phyloP scores from a whole-genome alignment of 306 rosid genomes.

The Citrullus amarus region DNA sequence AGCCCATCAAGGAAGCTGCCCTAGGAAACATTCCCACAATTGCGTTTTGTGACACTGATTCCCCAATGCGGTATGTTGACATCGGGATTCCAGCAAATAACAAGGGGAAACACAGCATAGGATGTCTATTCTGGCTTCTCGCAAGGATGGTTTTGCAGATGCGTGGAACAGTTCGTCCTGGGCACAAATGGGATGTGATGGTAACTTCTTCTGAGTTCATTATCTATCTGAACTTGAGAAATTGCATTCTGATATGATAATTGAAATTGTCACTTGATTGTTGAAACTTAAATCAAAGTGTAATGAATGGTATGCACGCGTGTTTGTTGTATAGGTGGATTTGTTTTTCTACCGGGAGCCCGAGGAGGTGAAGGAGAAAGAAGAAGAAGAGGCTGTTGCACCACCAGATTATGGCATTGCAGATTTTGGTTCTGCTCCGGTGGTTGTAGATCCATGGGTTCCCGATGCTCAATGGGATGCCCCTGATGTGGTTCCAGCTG shows the following conservation, averaged over 20 bases:
- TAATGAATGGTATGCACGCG: neutral
- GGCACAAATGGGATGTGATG: constrained; percentile 85
- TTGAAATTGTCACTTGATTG: neutral
- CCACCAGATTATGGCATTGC: constrained; percentile 44
- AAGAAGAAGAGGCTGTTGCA: constrained; percentile 50
- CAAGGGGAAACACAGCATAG: constrained; percentile 87
- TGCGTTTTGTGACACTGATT: constrained; percentile 89
- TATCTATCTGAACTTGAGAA: neutral
- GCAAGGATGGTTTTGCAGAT: constrained; percentile 92
- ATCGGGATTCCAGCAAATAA: constrained; percentile 92
- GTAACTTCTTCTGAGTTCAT: constrained; percentile 17
- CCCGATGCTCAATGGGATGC: constrained; percentile 28
- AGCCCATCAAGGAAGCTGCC: constrained; percentile 91
- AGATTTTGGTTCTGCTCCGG: constrained; percentile 28
- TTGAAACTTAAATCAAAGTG: neutral
- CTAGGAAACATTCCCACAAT: constrained; percentile 88
- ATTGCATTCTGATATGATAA: neutral
- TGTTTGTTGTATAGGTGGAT: constrained; percentile 46
- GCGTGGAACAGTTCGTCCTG: constrained; percentile 64
- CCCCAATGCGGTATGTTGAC: constrained; percentile 76
- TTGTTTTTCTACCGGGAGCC: constrained; percentile 86
- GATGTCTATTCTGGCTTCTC: constrained; percentile 77
- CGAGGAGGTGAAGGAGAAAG: constrained; percentile 60
- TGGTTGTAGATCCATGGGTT: constrained; percentile 25
- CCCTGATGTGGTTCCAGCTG: neutral